These are phyloP conservation scores for Rosellinia necatrix DNA, from an alignment of 2,329 filamentous ascomycete species.

Conservation along the genomic window DNA sequence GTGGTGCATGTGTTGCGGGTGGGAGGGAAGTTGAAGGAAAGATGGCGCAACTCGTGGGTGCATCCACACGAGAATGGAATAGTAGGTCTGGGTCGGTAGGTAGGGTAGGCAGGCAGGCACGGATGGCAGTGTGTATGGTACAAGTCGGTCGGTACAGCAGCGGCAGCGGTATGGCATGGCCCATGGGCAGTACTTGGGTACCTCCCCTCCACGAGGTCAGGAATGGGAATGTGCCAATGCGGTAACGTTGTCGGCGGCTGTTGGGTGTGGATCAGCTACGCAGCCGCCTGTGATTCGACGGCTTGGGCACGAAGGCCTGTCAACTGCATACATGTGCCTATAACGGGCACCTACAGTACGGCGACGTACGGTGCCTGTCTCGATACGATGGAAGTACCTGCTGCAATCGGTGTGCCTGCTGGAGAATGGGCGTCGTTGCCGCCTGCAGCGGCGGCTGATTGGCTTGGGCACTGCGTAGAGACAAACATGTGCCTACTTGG, in stretches of 20 bases:
- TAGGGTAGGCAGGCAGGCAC: neutral
- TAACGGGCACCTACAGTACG: neutral
- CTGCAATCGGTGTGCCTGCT: no score
- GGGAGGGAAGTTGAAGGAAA: constrained; percentile 22
- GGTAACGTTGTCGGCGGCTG: constrained; percentile 33
- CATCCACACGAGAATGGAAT: constrained; percentile 18
- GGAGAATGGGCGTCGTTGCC: no score
- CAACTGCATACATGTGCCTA: constrained; percentile 5
- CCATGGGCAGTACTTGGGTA: no score
- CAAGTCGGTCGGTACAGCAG: no score
- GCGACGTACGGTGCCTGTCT: neutral
- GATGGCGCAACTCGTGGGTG: constrained; percentile 25
- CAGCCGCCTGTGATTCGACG: constrained; percentile 40
- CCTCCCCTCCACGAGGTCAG: no score
- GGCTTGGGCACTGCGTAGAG: no score
- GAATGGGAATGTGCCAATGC: constrained; percentile 21
- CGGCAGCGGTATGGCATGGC: no score
- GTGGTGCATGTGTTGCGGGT: constrained; percentile 13
- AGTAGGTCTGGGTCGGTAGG: neutral
- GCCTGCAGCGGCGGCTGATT: neutral
- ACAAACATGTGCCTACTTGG: no score
- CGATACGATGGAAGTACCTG: no score
- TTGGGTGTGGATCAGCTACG: constrained; percentile 39
- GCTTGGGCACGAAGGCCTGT: constrained; percentile 5
- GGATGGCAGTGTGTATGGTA: no score